Percentiles rank a stretch among this genome's conserved stretches.
Evolutionary conservation across 1,139 yeast genomes (phyloP).

Genomic region (Yamadazyma sp.): DNA sequence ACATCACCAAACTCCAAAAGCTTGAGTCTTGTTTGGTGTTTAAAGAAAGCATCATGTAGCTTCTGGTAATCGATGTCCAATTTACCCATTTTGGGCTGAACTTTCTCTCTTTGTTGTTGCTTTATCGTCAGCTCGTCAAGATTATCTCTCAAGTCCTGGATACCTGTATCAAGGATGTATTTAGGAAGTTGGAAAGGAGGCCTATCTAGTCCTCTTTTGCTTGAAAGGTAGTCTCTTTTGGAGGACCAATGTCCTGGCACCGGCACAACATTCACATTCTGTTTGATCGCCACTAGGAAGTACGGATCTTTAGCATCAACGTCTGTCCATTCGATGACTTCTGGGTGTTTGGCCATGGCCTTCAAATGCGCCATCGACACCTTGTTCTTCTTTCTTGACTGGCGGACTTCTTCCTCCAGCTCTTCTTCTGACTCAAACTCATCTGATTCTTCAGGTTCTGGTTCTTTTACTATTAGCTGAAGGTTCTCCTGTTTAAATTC

Average conservation of each 20-base stretch:
- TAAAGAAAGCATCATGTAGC: constrained; percentile 84
- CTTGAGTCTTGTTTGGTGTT: constrained; percentile 72
- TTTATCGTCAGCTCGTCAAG: constrained; percentile 55
- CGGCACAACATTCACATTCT: constrained; percentile 64
- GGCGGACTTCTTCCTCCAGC: constrained; percentile 34
- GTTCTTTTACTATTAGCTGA: not conserved
- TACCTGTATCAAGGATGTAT: constrained; percentile 80
- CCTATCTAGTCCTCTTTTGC: constrained; percentile 68
- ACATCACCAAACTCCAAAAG: constrained; percentile 71
- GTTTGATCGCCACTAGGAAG: constrained; percentile 62
- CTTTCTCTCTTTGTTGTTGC: constrained; percentile 78
- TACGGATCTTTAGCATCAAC: constrained; percentile 81
- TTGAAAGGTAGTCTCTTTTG: constrained; percentile 76
- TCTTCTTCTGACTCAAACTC: constrained; percentile 10
- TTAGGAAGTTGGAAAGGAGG: constrained; percentile 77
- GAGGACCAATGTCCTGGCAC: constrained; percentile 87
- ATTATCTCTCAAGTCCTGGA: constrained; percentile 77
- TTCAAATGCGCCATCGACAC: constrained; percentile 72
- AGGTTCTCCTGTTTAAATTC: no score
- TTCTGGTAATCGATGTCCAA: constrained; percentile 85
- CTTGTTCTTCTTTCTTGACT: constrained; percentile 50
- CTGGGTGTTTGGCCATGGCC: constrained; percentile 59
- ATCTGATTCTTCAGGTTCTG: constrained; percentile 22
- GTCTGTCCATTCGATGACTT: constrained; percentile 83
- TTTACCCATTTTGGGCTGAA: constrained; percentile 87